Conservation (phyloP, 2,329 filamentous ascomycete species). For the Didymella pinodella region DNA sequence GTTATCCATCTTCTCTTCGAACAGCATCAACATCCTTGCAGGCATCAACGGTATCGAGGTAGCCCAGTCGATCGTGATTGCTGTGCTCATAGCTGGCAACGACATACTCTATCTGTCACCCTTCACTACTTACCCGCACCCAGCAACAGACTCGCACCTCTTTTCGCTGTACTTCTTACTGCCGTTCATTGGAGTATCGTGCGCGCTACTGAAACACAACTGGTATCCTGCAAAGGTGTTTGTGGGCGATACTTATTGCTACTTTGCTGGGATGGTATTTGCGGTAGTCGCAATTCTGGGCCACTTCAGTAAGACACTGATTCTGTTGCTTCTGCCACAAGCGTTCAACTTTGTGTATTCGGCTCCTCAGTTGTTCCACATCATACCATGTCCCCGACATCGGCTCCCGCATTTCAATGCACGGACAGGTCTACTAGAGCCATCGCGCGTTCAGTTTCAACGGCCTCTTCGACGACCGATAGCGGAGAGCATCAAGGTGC, state of each 20-base stretch:
- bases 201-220: constrained; percentile 88
- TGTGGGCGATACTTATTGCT: constrained; percentile 98
- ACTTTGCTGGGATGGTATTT: constrained; percentile 99
- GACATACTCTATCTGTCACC: constrained; percentile 83
- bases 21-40: constrained; percentile 99
- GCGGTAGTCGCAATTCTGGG: constrained; percentile 95
- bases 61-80: constrained; percentile 90
- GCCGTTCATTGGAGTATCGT: constrained; percentile 90
- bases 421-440: constrained; percentile 83
- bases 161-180: constrained; percentile 95
- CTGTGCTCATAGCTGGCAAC: constrained; percentile 82
- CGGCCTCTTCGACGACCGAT: constrained; percentile 73
- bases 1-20: constrained; percentile 95
- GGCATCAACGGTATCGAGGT: constrained; percentile 99
- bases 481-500: constrained; percentile 68
- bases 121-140: constrained; percentile 81
- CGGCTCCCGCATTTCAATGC: constrained; percentile 89
- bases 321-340: constrained; percentile 90
- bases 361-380: constrained; percentile 84
- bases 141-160: constrained; percentile 92
- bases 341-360: constrained; percentile 98
- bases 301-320: constrained; percentile 96
- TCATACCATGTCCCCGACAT: constrained; percentile 93
- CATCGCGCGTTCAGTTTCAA: constrained; percentile 79
- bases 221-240: constrained; percentile 96